A percentile compares a stretch with the other conserved stretches of the same genome.
Evolutionary conservation across 495 filamentous ascomycete species (phyloP).

Genomic region (Penicillium riverlandense): DNA sequence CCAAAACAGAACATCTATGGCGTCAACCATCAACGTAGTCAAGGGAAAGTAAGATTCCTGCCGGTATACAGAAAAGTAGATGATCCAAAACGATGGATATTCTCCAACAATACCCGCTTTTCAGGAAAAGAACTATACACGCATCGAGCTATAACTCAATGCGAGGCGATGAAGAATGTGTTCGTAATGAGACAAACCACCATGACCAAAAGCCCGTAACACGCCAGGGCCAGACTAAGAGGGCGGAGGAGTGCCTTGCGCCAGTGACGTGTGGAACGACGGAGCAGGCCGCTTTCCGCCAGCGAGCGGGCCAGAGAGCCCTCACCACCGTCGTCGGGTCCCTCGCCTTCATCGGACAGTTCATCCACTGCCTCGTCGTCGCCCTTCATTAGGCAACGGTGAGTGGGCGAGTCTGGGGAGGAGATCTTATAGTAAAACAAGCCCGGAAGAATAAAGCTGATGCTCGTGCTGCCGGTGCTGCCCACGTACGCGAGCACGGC

Average conservation of each 20-base stretch:
- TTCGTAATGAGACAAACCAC: conserved; percentile 79
- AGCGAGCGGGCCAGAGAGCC: conserved; percentile 27
- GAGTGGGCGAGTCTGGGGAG: conserved; percentile 71
- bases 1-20: neutral
- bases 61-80: conserved; percentile 18
- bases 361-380: conserved; percentile 61
- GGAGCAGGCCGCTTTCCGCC: conserved; percentile 39
- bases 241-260: conserved; percentile 56
- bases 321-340: conserved; percentile 32
- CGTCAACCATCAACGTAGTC: too few relatives aligned
- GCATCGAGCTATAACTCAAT: conserved; percentile 22
- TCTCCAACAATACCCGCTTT: conserved; percentile 11
- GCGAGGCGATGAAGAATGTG: conserved; percentile 58
- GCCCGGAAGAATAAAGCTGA: conserved; percentile 93
- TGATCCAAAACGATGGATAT: neutral
- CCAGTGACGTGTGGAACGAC: conserved; percentile 48
- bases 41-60: neutral
- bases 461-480: conserved; percentile 85
- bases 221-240: conserved; percentile 64
- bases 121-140: conserved; percentile 6
- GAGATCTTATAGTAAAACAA: conserved; percentile 98
- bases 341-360: conserved; percentile 37
- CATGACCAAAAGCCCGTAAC: conserved; percentile 88
- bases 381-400: conserved; percentile 79
- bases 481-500: conserved; percentile 92